These are phyloP conservation scores for Acacia concinna DNA, from an alignment of 331 rosid genomes.

Conservation along the genomic window DNA sequence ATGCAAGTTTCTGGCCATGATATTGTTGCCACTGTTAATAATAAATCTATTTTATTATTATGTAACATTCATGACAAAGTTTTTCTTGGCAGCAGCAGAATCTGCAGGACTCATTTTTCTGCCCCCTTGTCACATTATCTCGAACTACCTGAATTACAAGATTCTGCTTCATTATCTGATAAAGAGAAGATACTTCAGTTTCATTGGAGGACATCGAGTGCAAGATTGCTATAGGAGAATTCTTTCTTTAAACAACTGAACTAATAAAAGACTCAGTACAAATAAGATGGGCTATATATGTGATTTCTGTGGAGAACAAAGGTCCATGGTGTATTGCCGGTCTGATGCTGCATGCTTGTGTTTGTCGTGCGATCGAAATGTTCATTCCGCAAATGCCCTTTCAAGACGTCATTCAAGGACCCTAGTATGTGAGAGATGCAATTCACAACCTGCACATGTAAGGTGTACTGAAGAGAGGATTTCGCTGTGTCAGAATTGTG, in stretches of 20 bases:
- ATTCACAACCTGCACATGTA: conserved; percentile 72
- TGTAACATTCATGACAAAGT: neutral
- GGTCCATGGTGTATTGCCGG: conserved; percentile 91
- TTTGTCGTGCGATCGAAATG: conserved; percentile 86
- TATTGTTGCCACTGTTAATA: neutral
- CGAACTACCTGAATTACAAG: conserved; percentile 4
- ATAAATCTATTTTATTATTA: neutral
- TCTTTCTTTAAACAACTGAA: conserved; percentile 28
- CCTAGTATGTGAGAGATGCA: conserved; percentile 82
- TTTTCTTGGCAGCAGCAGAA: conserved; percentile 26
- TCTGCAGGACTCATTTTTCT: conserved; percentile 18
- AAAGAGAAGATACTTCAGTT: conserved; percentile 37
- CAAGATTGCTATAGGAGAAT: conserved; percentile 27
- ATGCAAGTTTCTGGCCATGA: neutral
- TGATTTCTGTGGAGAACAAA: conserved; percentile 88
- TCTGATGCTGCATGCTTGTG: conserved; percentile 90
- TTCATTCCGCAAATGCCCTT: conserved; percentile 91
- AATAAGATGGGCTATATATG: conserved; percentile 78
- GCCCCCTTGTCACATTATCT: conserved; percentile 13
- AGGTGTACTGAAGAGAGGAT: conserved; percentile 79
- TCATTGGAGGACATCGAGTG: conserved; percentile 23
- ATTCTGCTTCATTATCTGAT: conserved; percentile 16
- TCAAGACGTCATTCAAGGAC: conserved; percentile 87
- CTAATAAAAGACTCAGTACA: conserved; percentile 16
- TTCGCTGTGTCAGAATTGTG: conserved; percentile 93